A percentile compares a stretch with the other conserved stretches of the same genome.
Evolutionary conservation across 202 grass and related monocot genomes (phyloP).

Genomic region (Saccharum hybrid): DNA sequence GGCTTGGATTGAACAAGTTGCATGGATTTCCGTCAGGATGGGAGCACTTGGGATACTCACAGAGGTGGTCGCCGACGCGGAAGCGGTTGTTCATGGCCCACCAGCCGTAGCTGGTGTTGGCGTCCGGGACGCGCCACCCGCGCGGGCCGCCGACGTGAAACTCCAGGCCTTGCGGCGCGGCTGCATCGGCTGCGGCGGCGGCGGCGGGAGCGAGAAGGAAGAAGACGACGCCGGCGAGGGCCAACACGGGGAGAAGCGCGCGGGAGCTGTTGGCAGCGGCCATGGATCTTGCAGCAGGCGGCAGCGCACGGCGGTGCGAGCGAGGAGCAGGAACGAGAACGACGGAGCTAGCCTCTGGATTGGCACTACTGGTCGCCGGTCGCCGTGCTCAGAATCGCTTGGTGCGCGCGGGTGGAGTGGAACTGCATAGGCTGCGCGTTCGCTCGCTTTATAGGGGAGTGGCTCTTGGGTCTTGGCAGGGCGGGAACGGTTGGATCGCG

Average conservation of each 20-base stretch:
- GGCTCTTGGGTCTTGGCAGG: neutral
- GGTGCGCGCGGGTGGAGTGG: neutral
- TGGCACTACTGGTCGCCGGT: neutral
- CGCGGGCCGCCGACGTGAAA: slow-evolving; percentile 68
- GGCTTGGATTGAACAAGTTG: no score
- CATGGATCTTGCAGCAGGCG: slow-evolving; percentile 3
- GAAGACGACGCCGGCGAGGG: neutral
- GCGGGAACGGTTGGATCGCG: neutral
- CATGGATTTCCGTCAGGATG: no score
- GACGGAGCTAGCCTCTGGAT: neutral
- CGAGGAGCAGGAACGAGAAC: neutral
- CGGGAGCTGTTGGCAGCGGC: neutral
- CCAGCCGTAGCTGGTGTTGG: slow-evolving; percentile 58
- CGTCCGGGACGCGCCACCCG: slow-evolving; percentile 61
- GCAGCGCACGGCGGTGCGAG: neutral
- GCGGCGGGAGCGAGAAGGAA: neutral
- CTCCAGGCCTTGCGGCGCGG: slow-evolving; percentile 3
- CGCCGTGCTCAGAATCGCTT: neutral
- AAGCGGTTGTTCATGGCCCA: slow-evolving; percentile 71
- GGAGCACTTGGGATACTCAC: slow-evolving; percentile 32
- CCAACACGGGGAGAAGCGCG: neutral
- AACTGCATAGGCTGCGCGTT: neutral
- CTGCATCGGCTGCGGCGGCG: no score
- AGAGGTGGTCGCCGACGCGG: slow-evolving; percentile 65
- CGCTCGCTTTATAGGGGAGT: neutral